These are phyloP conservation scores for Houttuynia cordata DNA, from an alignment of 164 flowering plant genomes.

Conservation along the genomic window DNA sequence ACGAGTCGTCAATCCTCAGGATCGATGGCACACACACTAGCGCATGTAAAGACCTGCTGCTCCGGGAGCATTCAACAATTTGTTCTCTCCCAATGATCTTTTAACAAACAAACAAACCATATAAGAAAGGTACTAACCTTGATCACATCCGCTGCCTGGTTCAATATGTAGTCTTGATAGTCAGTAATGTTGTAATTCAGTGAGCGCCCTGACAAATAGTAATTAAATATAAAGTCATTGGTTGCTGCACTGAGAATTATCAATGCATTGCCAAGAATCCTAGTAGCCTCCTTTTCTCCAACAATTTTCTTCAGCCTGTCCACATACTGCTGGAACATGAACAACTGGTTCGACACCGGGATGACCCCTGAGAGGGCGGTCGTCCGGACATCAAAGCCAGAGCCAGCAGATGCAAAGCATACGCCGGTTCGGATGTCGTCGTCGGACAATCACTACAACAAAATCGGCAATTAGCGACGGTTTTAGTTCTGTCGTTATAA, in stretches of 20 bases:
- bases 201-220: constrained; percentile 26
- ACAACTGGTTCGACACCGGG: constrained; percentile 24
- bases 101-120: too few relatives aligned
- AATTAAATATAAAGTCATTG: constrained; percentile 40
- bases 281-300: constrained; percentile 26
- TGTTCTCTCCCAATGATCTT: too few relatives aligned
- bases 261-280: constrained; percentile 19
- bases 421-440: constrained; percentile 32
- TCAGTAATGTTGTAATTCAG: constrained; percentile 10
- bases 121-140: constrained; percentile 1
- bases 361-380: constrained; percentile 10
- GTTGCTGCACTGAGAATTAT: constrained; percentile 43
- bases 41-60: too few relatives aligned
- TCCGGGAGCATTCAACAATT: too few relatives aligned
- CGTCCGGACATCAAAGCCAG: constrained; percentile 43
- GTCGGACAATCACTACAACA: too few relatives aligned
- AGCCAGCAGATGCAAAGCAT: constrained; percentile 48
- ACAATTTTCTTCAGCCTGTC: constrained; percentile 19
- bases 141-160: neutral
- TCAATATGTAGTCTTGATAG: constrained; percentile 36
- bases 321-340: constrained; percentile 18
- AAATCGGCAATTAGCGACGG: too few relatives aligned
- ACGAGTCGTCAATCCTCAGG: too few relatives aligned
- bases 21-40: too few relatives aligned
- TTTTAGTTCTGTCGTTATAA: too few relatives aligned